These are phyloP conservation scores for Zoysia pacifica DNA, from an alignment of 176 grass and related monocot species.

Conservation along the genomic window DNA sequence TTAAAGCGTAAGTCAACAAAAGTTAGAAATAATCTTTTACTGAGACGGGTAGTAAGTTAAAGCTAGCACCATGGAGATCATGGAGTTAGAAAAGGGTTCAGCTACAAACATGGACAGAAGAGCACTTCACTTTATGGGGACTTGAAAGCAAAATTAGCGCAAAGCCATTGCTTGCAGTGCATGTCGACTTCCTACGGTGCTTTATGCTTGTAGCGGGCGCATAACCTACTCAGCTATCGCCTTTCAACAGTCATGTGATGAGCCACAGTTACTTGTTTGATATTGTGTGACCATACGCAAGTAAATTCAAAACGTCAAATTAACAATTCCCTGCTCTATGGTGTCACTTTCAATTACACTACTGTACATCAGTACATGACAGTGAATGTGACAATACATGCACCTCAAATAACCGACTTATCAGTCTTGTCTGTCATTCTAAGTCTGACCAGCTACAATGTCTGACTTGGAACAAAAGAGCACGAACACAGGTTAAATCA, in stretches of 20 bases:
- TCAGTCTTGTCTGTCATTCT: neutral
- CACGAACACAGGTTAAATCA: neutral
- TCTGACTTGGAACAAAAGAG: neutral
- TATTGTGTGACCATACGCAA: constrained; percentile 25
- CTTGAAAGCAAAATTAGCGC: neutral
- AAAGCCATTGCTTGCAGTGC: constrained; percentile 18
- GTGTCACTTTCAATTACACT: neutral
- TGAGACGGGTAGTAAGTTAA: neutral
- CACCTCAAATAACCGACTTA: neutral
- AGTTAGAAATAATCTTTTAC: too few relatives aligned
- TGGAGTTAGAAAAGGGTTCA: neutral
- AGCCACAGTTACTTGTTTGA: constrained; percentile 43
- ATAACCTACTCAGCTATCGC: constrained; percentile 33
- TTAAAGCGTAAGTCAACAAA: too few relatives aligned
- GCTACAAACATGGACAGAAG: neutral
- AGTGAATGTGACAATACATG: neutral
- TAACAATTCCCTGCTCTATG: constrained; percentile 4
- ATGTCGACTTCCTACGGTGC: constrained; percentile 45
- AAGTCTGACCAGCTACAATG: neutral
- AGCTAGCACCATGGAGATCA: neutral
- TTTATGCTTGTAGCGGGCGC: constrained; percentile 27
- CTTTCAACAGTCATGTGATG: constrained; percentile 39
- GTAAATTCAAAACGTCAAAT: constrained; percentile 22
- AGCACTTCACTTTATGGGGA: too few relatives aligned
- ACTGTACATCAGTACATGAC: neutral